Percentiles rank a stretch among this genome's conserved stretches.
Conservation (phyloP, 352 stramenopile species). For the Globisporangium nagaii region DNA sequence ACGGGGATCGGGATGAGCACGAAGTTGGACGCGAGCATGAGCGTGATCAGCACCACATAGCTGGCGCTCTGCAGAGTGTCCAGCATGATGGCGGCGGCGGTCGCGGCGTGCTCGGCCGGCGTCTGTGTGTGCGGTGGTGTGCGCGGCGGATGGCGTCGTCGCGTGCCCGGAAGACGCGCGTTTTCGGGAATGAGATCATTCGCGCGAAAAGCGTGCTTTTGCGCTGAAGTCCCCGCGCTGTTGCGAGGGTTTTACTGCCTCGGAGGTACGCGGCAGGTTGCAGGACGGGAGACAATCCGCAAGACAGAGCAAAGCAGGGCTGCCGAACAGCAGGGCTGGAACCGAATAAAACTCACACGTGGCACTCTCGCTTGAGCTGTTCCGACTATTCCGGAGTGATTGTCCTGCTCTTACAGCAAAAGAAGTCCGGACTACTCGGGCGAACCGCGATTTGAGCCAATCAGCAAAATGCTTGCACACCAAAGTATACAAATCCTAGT, state of each 20-base stretch:
- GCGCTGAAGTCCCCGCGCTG: neutral
- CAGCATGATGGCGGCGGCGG: constrained; percentile 30
- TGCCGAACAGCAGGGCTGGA: neutral
- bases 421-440: too few relatives aligned
- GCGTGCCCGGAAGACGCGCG: neutral
- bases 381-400: neutral
- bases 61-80: constrained; percentile 67
- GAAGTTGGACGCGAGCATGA: constrained; percentile 82
- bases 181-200: constrained; percentile 18
- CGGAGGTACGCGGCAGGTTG: too few relatives aligned
- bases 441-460: too few relatives aligned
- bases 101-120: too few relatives aligned
- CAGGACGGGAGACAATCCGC: too few relatives aligned
- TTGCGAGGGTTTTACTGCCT: neutral
- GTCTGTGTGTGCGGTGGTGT: neutral
- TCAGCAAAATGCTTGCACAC: too few relatives aligned
- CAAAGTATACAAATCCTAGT: too few relatives aligned
- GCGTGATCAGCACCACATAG: constrained; percentile 77
- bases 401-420: too few relatives aligned
- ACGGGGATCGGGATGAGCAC: constrained; percentile 80
- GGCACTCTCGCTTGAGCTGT: constrained; percentile 4
- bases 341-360: constrained; percentile 3
- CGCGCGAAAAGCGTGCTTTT: neutral
- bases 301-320: neutral
- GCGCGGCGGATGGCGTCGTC: neutral